Evolutionary conservation across 495 filamentous ascomycete species (phyloP), one percentile per base, ranked within the genome.

Genomic region (Aspergillus taichungensis): DNA sequence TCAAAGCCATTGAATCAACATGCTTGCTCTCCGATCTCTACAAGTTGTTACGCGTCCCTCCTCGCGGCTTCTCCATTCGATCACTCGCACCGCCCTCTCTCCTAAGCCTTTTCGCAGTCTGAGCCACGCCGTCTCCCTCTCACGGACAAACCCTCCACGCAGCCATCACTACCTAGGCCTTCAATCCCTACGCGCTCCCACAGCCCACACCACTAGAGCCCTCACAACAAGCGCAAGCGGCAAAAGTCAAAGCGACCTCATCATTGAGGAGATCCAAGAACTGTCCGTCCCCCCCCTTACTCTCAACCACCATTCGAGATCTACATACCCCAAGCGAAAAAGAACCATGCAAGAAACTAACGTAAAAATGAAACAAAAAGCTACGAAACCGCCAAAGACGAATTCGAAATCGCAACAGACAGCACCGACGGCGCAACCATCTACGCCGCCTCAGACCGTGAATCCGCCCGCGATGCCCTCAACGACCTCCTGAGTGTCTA

Each of bases 391-490:
- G 63, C 69, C 5, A 71, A 64, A 58, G 69, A 72, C 51, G 69
- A 72, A 53, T 64, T 72, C 47, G 69, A 72, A 57, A 72, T 72
- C 42, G 69, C 69, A 6, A 69, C 63, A 3, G 69, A 73, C 29
- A 66, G 62, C 54, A 71, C 69, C 8, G 62, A 69, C 35, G 42
- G 47, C 6, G 51, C 56, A 0, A 71, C 68, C 7, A 71, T 73
- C 55, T 73, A 73, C 55, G 66, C 69, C 1, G 62, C 69, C n/a
- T 69, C 66, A 3, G 69, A 72, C 35, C 64, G 69, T 6, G 69
- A 68, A 35, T 67, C 67, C 8, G 66, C 67, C 1, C 67, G 69
- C 10, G 69, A 72, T 44, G 64, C 66, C 7, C 52, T 72, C 30
- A 57, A 68, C 43, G 57, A 68, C 35, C 57, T 72, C 14, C 29